Base-by-base conservation (phyloP, 441 rosid genomes). In the Corymbia calophylla region DNA sequence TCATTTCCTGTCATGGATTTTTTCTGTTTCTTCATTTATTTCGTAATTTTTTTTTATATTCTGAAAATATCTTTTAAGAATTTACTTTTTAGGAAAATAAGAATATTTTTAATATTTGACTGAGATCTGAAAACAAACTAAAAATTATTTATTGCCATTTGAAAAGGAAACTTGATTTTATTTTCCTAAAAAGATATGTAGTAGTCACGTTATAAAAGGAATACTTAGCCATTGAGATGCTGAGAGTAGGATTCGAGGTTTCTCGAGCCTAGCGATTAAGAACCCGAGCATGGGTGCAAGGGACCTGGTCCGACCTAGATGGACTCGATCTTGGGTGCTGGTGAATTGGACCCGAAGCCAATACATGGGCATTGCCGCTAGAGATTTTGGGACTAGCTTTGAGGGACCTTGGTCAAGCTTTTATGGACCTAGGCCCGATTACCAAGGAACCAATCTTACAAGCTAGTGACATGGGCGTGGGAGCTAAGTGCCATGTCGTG, bases 191-290 rank as follows among this genome's bases (percentile, higher is more conserved):
- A 29, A 6, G 18, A 12, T 31, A 3, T 29, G 4, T 13, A 13
- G 6, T 3, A 62, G 12, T 62, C 17, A 2, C 1, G 32, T 62
- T 17, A 62, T 62, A 29, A 21, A 58, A 58, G 7, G 3, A 58
- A 58, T 58, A 58, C 14, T 3, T 0, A 25, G 0, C 18, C 10
- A 23, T 58, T 0, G 14, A 5, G 29, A 14, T 23, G 12, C 10
- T 13, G 68, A 29, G 13, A 3, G 4, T 29, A 62, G 14, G 68
- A 12, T 8, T 0, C 2, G 1, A 29, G 16, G 15, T 62, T 62
- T 29, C 1, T 3, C 17, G 7, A 6, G 55, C 55, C 55, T 17
- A 62, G 1, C 9, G 1, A 0, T 15, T 13, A 29, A 29, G 18
- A 62, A 62, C 17, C 15, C 7, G 17, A 6, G 68, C 18, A 29